Evolutionary conservation across 2,329 filamentous ascomycete species (phyloP), one percentile per base, ranked within the genome.

Genomic region (Reticulascus tulasneorum): DNA sequence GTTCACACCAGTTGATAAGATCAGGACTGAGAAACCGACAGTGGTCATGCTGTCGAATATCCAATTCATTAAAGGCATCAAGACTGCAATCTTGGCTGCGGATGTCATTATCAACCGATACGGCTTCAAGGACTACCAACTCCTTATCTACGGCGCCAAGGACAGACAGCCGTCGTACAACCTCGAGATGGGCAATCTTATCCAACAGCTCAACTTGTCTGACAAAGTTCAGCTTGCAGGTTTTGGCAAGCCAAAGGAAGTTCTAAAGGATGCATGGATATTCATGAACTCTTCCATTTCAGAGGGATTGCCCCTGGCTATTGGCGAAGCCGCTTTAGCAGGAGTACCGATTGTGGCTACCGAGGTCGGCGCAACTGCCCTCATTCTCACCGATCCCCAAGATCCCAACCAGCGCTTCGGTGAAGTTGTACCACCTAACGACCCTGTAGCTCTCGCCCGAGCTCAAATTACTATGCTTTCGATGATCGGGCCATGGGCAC

Each of bases 21-120:
- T 80, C 47, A 72, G 72, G 33, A 73, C 77, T 1, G 64, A 72
- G 39, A 66, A 64, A 16, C 78, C 78, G 4, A 82, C 78, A 0
- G 77, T 80, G 3, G 77, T 77, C 18, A 82, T 82, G 78, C 54
- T 82, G 32, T 82, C 77, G 16, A 77, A 82, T 44, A 66, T 77
- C 4, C 73, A 73, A 55, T 72, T 71, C 48, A 65, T 62, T 44
- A 82, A 82, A 52, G 78, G 82, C 43, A 78, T 82, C 55, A 81
- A 81, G 54, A 80, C 71, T 3, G 77, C 78, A 4, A 67, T 82
- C 17, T 60, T 81, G 6, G 76, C 78, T 7, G 77, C 78, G 2
- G 77, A 82, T 47, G 72, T 82, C 43, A 81, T 82, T 43, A 70
- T 80, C 45, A 81, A 82, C 50, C 68, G 77, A 47, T 82, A 73